phyloP scores from a whole-genome alignment of 192 early-diverging fungal genomes.

The Coemansia sp. region DNA sequence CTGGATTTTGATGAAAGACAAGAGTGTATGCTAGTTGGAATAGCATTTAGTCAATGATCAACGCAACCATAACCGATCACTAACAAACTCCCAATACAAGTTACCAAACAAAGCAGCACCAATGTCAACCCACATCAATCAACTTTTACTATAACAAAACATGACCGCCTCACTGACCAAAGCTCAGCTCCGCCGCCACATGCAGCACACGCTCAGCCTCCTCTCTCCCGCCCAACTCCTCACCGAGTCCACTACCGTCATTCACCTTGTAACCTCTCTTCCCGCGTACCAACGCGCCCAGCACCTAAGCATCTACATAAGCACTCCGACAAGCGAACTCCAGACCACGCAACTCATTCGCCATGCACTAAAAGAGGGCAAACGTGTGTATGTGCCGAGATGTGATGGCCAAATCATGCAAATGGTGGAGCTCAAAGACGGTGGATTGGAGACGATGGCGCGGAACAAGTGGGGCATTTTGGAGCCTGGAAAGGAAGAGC shows the following conservation, averaged over 20 bases:
- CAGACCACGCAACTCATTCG: conserved; percentile 22
- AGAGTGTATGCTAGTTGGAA: too few species aligned
- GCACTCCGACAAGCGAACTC: conserved; percentile 28
- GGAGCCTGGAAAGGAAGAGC: conserved; percentile 11
- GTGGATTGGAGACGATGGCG: conserved; percentile 4
- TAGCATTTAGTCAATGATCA: too few species aligned
- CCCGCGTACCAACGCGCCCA: conserved; percentile 14
- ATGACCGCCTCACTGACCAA: neutral
- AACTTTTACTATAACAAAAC: too few species aligned
- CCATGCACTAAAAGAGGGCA: conserved; percentile 15
- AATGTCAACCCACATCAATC: too few species aligned
- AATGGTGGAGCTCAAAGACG: conserved; percentile 21
- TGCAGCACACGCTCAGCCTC: conserved; percentile 18
- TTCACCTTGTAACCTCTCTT: conserved; percentile 1
- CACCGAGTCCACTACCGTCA: conserved; percentile 10
- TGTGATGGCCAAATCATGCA: conserved; percentile 26
- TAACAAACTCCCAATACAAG: too few species aligned
- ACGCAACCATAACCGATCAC: too few species aligned
- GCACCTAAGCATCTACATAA: conserved; percentile 44
- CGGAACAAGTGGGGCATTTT: conserved; percentile 42
- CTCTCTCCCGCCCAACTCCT: conserved; percentile 5
- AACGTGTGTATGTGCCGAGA: conserved; percentile 39
- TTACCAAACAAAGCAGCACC: too few species aligned
- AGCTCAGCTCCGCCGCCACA: conserved; percentile 1
- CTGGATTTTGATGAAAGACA: too few species aligned